phyloP scores from a whole-genome alignment of 495 filamentous ascomycete genomes.

The Trichoderma parareesei region DNA sequence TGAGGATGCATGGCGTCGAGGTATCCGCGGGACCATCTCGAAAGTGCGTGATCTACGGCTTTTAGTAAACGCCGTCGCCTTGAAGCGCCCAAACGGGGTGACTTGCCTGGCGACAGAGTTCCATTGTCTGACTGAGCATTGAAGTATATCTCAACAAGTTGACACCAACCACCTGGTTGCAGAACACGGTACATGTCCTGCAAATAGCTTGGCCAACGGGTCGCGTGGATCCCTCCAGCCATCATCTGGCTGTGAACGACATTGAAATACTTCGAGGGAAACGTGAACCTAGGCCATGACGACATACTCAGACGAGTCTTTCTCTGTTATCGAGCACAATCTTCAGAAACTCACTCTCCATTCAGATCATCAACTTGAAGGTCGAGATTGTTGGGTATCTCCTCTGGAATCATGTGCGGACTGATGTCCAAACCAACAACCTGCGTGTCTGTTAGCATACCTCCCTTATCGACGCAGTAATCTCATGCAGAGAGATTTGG shows the following conservation, averaged over 20 bases:
- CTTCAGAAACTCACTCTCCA: constrained; percentile 38
- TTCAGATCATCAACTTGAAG: constrained; percentile 78
- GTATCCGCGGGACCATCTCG: constrained; percentile 64
- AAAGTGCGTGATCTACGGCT: constrained; percentile 53
- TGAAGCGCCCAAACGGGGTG: not conserved
- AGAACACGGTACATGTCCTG: constrained; percentile 57
- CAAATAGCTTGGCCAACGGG: constrained; percentile 73
- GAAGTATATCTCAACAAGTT: constrained; percentile 83
- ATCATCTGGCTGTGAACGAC: constrained; percentile 84
- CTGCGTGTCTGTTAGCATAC: constrained; percentile 30
- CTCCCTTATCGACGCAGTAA: not conserved
- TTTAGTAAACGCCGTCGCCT: constrained; percentile 10
- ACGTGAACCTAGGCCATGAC: constrained; percentile 51
- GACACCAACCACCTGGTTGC: constrained; percentile 69
- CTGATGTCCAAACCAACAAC: constrained; percentile 76
- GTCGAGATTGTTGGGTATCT: constrained; percentile 60
- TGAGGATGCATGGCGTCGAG: constrained; percentile 55
- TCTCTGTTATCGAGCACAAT: not conserved
- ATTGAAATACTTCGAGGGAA: constrained; percentile 70
- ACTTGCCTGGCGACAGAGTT: constrained; percentile 54
- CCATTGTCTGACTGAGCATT: constrained; percentile 90
- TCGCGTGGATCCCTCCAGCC: constrained; percentile 63
- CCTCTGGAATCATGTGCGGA: constrained; percentile 63
- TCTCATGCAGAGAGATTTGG: no score
- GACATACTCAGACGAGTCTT: constrained; percentile 10